These are phyloP conservation scores for Candida sp. DNA, from an alignment of 1,139 yeast species.

Conservation along the genomic window DNA sequence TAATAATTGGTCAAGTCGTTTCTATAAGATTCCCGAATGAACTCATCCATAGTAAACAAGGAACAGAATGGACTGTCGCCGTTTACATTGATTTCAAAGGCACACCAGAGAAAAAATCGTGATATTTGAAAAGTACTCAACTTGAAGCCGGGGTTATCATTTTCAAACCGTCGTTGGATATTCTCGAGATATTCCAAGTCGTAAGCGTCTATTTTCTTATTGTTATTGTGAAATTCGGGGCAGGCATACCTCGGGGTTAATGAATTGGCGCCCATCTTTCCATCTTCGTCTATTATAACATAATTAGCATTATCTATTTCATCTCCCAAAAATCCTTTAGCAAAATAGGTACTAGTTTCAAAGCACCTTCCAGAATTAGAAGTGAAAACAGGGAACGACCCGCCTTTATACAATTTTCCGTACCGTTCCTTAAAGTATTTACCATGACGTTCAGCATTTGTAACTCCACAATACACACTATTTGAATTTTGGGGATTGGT, in stretches of 20 bases:
- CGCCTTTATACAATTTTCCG: conserved; percentile 20
- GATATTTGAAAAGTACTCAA: conserved; percentile 39
- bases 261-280: conserved; percentile 32
- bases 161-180: conserved; percentile 36
- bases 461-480: conserved; percentile 27
- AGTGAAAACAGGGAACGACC: conserved; percentile 29
- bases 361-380: conserved; percentile 28
- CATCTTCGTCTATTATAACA: conserved; percentile 24
- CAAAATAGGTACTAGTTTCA: conserved; percentile 28
- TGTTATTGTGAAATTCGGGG: conserved; percentile 6
- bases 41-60: conserved; percentile 49
- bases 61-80: conserved; percentile 49
- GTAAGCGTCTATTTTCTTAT: conserved; percentile 8
- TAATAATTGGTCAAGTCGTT: conserved; percentile 46
- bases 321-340: conserved; percentile 31
- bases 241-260: conserved; percentile 28
- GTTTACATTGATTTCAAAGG: conserved; percentile 50
- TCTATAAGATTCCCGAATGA: conserved; percentile 28
- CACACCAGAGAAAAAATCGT: conserved; percentile 43
- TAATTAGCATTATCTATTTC: conserved; percentile 17
- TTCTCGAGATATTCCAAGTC: conserved; percentile 24
- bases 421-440: conserved; percentile 30
- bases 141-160: conserved; percentile 26
- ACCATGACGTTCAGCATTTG: conserved; percentile 32
- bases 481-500: conserved; percentile 24